These are phyloP conservation scores for Terfezia boudieri DNA, from an alignment of 495 filamentous ascomycete genomes.

Conservation along the genomic window DNA sequence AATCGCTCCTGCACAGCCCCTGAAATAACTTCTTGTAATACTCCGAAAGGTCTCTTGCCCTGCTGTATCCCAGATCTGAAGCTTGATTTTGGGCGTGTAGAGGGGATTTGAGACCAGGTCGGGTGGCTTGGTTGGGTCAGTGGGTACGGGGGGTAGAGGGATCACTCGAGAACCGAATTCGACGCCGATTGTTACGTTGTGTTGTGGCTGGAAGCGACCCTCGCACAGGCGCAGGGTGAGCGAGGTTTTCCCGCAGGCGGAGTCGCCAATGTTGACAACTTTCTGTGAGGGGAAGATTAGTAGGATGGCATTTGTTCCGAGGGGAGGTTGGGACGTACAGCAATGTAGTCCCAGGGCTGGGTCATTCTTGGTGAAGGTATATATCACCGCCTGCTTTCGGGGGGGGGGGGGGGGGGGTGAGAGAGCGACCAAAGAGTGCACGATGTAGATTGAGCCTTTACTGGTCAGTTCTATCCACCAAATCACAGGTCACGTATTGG, in stretches of 20 bases:
- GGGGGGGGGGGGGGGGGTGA: too few relatives aligned
- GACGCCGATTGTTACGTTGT: constrained; percentile 95
- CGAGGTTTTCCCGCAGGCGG: constrained; percentile 70
- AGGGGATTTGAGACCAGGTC: constrained; percentile 17
- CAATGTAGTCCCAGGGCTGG: constrained; percentile 90
- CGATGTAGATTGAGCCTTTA: too few relatives aligned
- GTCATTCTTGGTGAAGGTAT: constrained; percentile 6
- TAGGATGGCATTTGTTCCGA: neutral
- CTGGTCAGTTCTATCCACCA: too few relatives aligned
- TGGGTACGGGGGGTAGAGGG: constrained; percentile 37
- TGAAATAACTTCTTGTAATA: constrained; percentile 86
- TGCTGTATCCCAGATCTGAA: constrained; percentile 85
- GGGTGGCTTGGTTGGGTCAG: constrained; percentile 28
- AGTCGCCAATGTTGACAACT: constrained; percentile 91
- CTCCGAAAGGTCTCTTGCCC: constrained; percentile 67
- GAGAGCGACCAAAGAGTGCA: too few relatives aligned
- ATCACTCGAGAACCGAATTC: constrained; percentile 93
- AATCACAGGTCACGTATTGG: too few relatives aligned
- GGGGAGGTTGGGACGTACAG: constrained; percentile 19
- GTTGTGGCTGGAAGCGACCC: constrained; percentile 75
- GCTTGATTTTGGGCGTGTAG: constrained; percentile 30
- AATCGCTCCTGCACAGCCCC: constrained; percentile 74
- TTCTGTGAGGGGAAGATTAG: constrained; percentile 25
- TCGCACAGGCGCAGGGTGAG: constrained; percentile 92
- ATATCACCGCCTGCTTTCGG: too few relatives aligned